phyloP scores from a whole-genome alignment of 2,329 filamentous ascomycete species.

The Xylaria sp. region DNA sequence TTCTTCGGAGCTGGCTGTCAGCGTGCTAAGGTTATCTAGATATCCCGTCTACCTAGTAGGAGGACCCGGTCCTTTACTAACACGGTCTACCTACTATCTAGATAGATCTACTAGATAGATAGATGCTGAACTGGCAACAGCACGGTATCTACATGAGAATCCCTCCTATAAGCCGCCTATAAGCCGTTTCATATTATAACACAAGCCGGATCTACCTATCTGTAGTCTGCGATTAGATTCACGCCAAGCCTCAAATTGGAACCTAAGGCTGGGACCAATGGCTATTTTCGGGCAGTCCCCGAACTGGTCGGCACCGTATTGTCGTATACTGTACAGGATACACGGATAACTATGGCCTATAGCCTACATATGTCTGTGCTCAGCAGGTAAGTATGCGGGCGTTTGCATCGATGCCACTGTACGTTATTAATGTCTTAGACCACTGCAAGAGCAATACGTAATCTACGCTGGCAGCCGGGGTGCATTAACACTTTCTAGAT shows the following conservation, averaged over 20 bases:
- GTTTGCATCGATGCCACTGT: slow-evolving; percentile 7
- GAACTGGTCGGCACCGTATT: slow-evolving; percentile 40
- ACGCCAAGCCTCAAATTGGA: slow-evolving; percentile 28
- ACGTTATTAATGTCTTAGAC: slow-evolving; percentile 2
- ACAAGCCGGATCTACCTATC: not conserved
- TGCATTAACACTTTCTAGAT: not conserved
- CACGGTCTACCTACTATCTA: not conserved
- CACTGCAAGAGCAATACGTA: not conserved
- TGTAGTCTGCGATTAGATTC: slow-evolving; percentile 16
- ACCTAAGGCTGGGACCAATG: slow-evolving; percentile 40
- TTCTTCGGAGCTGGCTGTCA: not conserved
- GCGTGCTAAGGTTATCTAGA: not conserved
- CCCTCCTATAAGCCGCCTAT: not conserved
- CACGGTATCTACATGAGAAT: not conserved
- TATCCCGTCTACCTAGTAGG: not conserved
- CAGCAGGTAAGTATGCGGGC: slow-evolving; percentile 13
- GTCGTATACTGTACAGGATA: not conserved
- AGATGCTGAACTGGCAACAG: not conserved
- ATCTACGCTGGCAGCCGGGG: not conserved
- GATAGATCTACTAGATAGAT: not conserved
- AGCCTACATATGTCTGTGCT: not conserved
- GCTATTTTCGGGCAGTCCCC: slow-evolving; percentile 42
- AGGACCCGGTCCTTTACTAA: not conserved
- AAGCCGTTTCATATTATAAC: not conserved
- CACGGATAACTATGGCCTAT: not conserved